Conservation (phyloP, 805 yeast species). For the Ascoidea asiatica region DNA sequence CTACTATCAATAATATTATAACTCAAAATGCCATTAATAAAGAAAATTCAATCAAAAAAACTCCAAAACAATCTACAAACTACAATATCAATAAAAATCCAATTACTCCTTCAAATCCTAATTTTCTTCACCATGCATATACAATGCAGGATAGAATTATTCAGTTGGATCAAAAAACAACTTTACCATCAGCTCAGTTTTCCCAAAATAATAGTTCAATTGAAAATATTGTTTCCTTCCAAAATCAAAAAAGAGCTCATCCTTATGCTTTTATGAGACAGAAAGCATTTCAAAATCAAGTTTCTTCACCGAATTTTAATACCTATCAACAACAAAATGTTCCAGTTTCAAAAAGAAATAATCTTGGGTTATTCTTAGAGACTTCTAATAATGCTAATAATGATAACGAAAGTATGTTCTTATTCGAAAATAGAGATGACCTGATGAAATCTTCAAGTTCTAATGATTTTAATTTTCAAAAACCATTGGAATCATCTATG, state of each 20-base stretch:
- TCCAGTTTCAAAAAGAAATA: too few relatives aligned
- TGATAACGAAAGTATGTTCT: too few relatives aligned
- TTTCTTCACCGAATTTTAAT: neutral
- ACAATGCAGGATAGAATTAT: neutral
- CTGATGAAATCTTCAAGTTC: neutral
- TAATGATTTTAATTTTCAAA: neutral
- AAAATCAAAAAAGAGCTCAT: neutral
- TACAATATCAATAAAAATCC: too few relatives aligned
- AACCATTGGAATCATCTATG: neutral
- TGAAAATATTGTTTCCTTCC: neutral
- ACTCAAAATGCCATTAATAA: too few relatives aligned
- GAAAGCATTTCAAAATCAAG: neutral
- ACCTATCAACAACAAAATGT: too few relatives aligned
- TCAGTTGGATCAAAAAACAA: neutral
- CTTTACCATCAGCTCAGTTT: too few relatives aligned
- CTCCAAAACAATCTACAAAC: too few relatives aligned
- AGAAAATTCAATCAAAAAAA: too few relatives aligned
- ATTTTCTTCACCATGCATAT: neutral
- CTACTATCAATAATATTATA: too few relatives aligned
- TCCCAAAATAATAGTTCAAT: neutral
- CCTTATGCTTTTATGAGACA: neutral
- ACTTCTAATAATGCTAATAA: neutral
- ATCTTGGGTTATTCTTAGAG: too few relatives aligned
- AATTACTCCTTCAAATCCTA: neutral
- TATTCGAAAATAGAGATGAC: neutral